These are phyloP conservation scores for Candida sp. DNA, from an alignment of 1,139 yeast genomes.

Conservation along the genomic window DNA sequence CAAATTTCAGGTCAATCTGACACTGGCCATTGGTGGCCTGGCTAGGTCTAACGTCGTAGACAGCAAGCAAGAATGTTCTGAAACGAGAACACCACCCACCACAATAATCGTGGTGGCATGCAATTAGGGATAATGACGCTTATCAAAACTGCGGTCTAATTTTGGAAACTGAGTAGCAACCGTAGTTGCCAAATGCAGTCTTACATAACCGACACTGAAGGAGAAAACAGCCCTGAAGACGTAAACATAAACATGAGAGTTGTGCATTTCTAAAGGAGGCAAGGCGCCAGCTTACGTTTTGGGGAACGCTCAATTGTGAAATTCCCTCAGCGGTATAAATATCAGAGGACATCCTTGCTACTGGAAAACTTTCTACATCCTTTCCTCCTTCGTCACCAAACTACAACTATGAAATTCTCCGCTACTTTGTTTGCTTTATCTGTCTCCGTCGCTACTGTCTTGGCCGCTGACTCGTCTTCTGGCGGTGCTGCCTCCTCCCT, in stretches of 20 bases:
- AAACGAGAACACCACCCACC: background rate
- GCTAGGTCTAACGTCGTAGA: background rate
- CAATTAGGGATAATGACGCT: background rate
- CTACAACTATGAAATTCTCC: constrained; percentile 14
- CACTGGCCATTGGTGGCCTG: background rate
- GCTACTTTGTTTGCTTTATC: constrained; percentile 13
- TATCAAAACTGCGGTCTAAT: background rate
- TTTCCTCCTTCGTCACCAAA: background rate
- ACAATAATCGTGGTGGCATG: background rate
- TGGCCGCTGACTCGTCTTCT: constrained; percentile 18
- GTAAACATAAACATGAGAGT: background rate
- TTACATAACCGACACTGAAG: background rate
- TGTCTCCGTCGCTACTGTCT: constrained; percentile 9
- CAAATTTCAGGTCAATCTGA: background rate
- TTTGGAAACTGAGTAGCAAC: background rate
- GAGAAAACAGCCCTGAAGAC: background rate
- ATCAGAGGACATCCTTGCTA: background rate
- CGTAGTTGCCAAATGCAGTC: background rate
- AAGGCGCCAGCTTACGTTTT: background rate
- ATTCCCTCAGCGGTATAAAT: too few relatives aligned
- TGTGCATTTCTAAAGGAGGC: background rate
- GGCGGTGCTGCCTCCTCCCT: constrained; percentile 15
- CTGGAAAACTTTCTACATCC: background rate
- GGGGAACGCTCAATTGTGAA: too few relatives aligned
- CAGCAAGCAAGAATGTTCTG: background rate